Evolutionary conservation across 768 basidiomycete genomes (phyloP).

Genomic region (Tremella fuciformis): DNA sequence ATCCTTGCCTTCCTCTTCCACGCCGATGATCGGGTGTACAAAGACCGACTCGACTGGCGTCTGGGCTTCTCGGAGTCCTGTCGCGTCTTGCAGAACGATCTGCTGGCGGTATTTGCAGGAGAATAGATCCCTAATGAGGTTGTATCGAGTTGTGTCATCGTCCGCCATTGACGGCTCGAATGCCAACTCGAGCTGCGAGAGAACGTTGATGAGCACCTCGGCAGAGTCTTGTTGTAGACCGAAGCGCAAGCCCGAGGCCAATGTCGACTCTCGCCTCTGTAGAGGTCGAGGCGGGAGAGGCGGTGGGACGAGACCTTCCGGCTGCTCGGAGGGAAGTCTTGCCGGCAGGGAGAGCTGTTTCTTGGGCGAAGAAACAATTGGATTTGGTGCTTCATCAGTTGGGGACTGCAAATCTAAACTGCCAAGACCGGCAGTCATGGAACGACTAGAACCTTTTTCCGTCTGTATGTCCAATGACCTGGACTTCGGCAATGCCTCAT

Average conservation of each 20-base stretch:
- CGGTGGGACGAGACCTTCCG: conserved; percentile 19
- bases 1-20: conserved; percentile 76
- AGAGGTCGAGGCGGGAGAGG: conserved; percentile 34
- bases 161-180: conserved; percentile 62
- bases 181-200: conserved; percentile 96
- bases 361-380: neutral
- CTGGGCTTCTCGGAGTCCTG: conserved; percentile 49
- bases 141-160: conserved; percentile 58
- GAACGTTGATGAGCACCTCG: conserved; percentile 98
- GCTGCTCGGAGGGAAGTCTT: too few species aligned
- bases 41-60: conserved; percentile 79
- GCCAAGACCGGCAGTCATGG: neutral
- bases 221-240: conserved; percentile 94
- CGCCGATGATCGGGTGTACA: conserved; percentile 89
- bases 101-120: conserved; percentile 81
- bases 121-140: conserved; percentile 71
- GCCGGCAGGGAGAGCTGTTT: too few species aligned
- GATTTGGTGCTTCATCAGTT: neutral
- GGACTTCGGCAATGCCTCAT: too few species aligned
- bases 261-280: conserved; percentile 25
- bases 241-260: conserved; percentile 35
- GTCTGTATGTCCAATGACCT: neutral
- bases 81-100: conserved; percentile 37
- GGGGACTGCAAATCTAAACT: neutral
- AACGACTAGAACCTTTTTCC: neutral